Conservation (phyloP, 192 early-diverging fungal genomes). For the Linnemannia schmuckeri region DNA sequence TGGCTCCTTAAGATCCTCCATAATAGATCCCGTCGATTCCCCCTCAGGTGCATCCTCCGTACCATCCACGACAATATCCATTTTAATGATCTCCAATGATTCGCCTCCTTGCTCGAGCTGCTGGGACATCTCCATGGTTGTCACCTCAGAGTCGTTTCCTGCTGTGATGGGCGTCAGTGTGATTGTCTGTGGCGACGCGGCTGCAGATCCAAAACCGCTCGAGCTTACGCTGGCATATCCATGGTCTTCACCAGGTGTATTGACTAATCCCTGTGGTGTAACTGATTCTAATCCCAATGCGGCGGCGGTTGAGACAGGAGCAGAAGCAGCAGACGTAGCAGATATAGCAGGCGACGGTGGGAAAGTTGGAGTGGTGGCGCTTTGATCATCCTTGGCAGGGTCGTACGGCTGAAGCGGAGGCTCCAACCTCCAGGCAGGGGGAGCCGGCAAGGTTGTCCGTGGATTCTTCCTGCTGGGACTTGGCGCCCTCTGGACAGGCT, state of each 20-base stretch:
- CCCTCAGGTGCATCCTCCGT: background rate
- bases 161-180: background rate
- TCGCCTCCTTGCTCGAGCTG: background rate
- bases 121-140: background rate
- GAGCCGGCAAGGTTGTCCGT: background rate
- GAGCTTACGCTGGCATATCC: background rate
- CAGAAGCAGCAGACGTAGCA: background rate
- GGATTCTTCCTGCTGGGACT: background rate
- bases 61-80: background rate
- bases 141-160: background rate
- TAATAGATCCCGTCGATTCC: background rate
- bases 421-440: background rate
- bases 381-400: slow-evolving; percentile 1
- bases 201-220: background rate
- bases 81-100: background rate
- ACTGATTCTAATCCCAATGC: background rate
- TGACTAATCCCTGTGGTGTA: background rate
- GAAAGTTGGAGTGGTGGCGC: background rate
- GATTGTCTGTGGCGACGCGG: background rate
- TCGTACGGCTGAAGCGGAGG: slow-evolving; percentile 18
- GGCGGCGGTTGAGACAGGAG: background rate
- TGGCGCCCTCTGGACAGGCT: background rate
- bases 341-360: background rate
- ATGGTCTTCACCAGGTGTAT: background rate
- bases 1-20: background rate